phyloP scores from a whole-genome alignment of 1,139 yeast species.

The Yamadazyma mexicana region DNA sequence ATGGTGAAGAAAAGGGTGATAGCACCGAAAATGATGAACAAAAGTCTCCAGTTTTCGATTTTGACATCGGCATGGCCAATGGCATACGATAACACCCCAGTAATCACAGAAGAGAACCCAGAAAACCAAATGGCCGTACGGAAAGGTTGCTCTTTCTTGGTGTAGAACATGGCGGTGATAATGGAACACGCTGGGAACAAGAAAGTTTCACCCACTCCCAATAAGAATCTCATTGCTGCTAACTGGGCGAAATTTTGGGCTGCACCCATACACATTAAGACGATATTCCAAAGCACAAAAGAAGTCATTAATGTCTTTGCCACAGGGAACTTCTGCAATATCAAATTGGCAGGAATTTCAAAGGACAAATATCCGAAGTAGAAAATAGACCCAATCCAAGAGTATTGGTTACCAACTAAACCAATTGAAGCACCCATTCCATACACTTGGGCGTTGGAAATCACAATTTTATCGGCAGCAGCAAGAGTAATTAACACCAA shows the following conservation, averaged over 20 bases:
- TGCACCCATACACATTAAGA: conserved; percentile 16
- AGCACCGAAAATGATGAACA: conserved; percentile 15
- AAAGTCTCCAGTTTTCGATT: conserved; percentile 18
- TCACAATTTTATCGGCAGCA: conserved; percentile 20
- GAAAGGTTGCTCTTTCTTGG: conserved; percentile 15
- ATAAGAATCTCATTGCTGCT: conserved; percentile 16
- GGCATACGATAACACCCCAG: conserved; percentile 17
- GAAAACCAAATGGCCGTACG: conserved; percentile 17
- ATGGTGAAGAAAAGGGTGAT: conserved; percentile 13
- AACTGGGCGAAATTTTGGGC: conserved; percentile 14
- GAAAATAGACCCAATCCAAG: conserved; percentile 20
- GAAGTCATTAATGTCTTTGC: conserved; percentile 14
- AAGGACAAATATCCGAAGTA: conserved; percentile 19
- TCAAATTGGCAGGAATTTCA: conserved; percentile 15
- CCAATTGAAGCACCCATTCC: conserved; percentile 26
- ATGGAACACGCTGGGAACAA: conserved; percentile 16
- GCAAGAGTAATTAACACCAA: conserved; percentile 16
- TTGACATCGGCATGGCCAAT: conserved; percentile 14
- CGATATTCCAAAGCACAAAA: conserved; percentile 15
- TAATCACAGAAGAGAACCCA: conserved; percentile 18
- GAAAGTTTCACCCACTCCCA: conserved; percentile 18
- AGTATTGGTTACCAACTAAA: conserved; percentile 19
- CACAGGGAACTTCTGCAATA: conserved; percentile 18
- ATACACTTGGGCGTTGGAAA: conserved; percentile 41
- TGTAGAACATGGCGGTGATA: conserved; percentile 16